Evolutionary conservation across 306 rosid species (phyloP), one percentile per base, ranked within the genome.

Genomic region (Crotalaria pallida): DNA sequence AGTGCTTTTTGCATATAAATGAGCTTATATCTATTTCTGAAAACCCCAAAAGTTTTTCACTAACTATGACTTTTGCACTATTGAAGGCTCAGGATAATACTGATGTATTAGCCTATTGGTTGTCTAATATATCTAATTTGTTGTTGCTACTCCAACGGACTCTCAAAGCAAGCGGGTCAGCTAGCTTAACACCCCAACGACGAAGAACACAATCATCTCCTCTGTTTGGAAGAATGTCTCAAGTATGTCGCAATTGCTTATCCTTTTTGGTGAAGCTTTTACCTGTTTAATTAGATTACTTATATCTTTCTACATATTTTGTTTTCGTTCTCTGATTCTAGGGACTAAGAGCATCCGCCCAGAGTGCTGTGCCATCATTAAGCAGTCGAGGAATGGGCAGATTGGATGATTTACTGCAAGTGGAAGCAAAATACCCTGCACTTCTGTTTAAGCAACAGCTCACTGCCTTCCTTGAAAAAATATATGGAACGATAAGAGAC

Each of bases 151-250:
- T 95, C 73, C 99, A 95, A 87, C 99, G 96, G 72, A 95, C 99
- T 5, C 99, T 95, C 48, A 95, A 95, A 82, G 99, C 97, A 75
- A 95, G 84, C 75, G 99, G 99, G 60, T 96, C 99, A 31, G 99
- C 99, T 70, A 91, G 96, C 93, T 80, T 91, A 88, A 91, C 99
- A 60, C 99, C 99, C 45, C 99, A 91, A 51, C 89, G 99, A 71
- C 89, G 99, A 70, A 87, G 99, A 80, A 82, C 96, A 58, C 43
- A 96, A 48, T 87, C 99, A 44, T 85, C 99, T 53, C 86, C 99
- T 75, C 88, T 95, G 67, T 95, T 91, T 75, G 99, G 99, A 81
- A 95, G 97, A 86, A 89, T 95, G 97, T 95, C 99, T 77, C 99
- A 95, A 74, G 99, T 91, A 88, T 48, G 81, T 77, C 64, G 68